Evolutionary conservation across 768 basidiomycete genomes (phyloP).

Genomic region (Galerina sulciceps): DNA sequence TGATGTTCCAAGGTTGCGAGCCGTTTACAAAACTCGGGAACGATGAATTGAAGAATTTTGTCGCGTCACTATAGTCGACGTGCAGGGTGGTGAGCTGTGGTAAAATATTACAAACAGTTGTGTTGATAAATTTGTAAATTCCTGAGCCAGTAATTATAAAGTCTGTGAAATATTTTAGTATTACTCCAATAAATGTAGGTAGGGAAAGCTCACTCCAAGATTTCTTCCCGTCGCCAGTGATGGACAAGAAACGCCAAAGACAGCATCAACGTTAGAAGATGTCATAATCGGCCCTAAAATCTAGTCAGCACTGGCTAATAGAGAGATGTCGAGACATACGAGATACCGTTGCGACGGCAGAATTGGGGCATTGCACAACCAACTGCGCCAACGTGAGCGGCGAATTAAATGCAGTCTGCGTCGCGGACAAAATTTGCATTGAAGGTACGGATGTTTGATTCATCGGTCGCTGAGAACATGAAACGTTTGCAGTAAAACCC

Average conservation of each 20-base stretch:
- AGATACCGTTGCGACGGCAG: background rate
- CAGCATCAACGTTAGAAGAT: slow-evolving; percentile 19
- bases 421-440: slow-evolving; percentile 7
- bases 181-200: no score
- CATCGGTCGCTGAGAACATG: slow-evolving; percentile 13
- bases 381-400: slow-evolving; percentile 17
- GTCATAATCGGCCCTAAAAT: slow-evolving; percentile 12
- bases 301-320: background rate
- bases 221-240: slow-evolving; percentile 3
- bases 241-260: slow-evolving; percentile 18
- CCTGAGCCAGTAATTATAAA: slow-evolving; percentile 20
- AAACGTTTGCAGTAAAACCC: slow-evolving; percentile 24
- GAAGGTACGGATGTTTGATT: slow-evolving; percentile 16
- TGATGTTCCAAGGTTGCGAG: slow-evolving; percentile 12
- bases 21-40: slow-evolving; percentile 23
- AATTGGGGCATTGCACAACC: slow-evolving; percentile 14
- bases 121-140: slow-evolving; percentile 17
- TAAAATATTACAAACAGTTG: slow-evolving; percentile 17
- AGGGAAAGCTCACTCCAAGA: slow-evolving; percentile 12
- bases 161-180: slow-evolving; percentile 8
- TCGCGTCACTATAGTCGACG: slow-evolving; percentile 19
- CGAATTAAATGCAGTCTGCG: slow-evolving; percentile 8
- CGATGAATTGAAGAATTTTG: slow-evolving; percentile 19
- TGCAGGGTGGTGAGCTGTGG: slow-evolving; percentile 17
- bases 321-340: slow-evolving; percentile 3